These are phyloP conservation scores for Cladochytrium replicatum DNA, from an alignment of 192 early-diverging fungal genomes.

Conservation along the genomic window DNA sequence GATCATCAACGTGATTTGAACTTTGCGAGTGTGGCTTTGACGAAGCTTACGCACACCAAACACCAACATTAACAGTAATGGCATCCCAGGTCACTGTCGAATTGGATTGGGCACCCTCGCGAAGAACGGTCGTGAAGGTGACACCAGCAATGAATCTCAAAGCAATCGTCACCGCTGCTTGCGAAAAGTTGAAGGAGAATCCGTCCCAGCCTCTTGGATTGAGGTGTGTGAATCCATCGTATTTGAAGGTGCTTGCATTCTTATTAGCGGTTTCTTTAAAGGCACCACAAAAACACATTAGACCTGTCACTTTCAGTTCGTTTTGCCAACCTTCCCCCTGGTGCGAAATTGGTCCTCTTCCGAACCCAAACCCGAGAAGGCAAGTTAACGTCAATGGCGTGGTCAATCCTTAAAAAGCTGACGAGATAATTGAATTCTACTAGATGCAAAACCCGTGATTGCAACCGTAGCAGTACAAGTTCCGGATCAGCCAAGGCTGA, in stretches of 20 bases:
- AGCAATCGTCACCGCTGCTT: slow-evolving; percentile 49
- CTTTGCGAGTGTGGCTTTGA: too few species aligned
- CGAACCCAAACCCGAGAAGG: too few species aligned
- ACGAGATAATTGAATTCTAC: too few species aligned
- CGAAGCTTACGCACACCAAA: too few species aligned
- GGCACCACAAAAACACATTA: slow-evolving; percentile 46
- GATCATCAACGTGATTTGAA: too few species aligned
- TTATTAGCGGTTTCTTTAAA: background rate
- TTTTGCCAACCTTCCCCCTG: slow-evolving; percentile 71
- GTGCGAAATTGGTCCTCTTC: slow-evolving; percentile 69
- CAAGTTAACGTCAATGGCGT: too few species aligned
- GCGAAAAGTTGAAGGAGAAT: slow-evolving; percentile 43
- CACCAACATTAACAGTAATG: too few species aligned
- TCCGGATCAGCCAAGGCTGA: slow-evolving; percentile 53
- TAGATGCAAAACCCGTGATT: too few species aligned
- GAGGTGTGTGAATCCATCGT: slow-evolving; percentile 32
- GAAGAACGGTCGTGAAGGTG: slow-evolving; percentile 50
- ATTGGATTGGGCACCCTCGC: slow-evolving; percentile 25
- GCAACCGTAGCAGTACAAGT: too few species aligned
- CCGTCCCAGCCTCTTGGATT: slow-evolving; percentile 49
- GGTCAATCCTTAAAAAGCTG: too few species aligned
- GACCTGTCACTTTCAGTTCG: slow-evolving; percentile 65
- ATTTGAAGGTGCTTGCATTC: background rate
- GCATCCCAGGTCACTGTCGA: slow-evolving; percentile 49
- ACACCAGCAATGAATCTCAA: slow-evolving; percentile 67